Evolutionary conservation across 2,329 filamentous ascomycete genomes (phyloP).

Genomic region (Colletotrichum sp.): DNA sequence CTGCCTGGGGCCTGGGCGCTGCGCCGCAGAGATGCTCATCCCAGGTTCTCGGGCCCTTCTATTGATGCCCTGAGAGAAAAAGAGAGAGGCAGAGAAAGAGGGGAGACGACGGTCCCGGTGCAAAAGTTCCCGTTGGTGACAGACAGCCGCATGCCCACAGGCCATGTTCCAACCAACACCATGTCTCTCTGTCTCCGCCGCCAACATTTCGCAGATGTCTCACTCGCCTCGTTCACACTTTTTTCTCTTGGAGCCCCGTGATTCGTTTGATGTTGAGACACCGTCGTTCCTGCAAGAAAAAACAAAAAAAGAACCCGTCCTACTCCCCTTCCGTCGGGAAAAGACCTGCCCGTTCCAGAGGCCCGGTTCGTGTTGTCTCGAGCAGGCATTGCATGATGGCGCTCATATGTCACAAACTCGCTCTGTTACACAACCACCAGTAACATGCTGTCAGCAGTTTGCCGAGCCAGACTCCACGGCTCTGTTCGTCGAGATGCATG

Average conservation of each 20-base stretch:
- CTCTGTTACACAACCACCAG: neutral
- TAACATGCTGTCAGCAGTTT: neutral
- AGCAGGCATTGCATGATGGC: neutral
- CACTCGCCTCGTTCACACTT: neutral
- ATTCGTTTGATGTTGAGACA: neutral
- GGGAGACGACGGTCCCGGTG: neutral
- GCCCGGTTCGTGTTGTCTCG: neutral
- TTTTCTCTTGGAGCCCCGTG: neutral
- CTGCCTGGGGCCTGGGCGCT: neutral
- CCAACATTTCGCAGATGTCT: neutral
- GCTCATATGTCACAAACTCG: constrained; percentile 6
- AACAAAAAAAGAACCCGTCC: neutral
- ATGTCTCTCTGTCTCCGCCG: neutral
- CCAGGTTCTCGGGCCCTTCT: constrained; percentile 6
- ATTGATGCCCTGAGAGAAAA: neutral
- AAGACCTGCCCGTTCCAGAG: neutral
- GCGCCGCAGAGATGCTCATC: constrained; percentile 2
- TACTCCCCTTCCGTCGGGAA: neutral
- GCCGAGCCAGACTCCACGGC: neutral
- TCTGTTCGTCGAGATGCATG: neutral
- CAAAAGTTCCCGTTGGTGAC: neutral
- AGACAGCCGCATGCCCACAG: neutral
- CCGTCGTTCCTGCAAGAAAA: neutral
- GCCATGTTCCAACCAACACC: neutral
- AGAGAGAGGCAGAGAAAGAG: neutral